Conservation (phyloP, 345 rosid genomes). For the Gossypium ekmanianum region DNA sequence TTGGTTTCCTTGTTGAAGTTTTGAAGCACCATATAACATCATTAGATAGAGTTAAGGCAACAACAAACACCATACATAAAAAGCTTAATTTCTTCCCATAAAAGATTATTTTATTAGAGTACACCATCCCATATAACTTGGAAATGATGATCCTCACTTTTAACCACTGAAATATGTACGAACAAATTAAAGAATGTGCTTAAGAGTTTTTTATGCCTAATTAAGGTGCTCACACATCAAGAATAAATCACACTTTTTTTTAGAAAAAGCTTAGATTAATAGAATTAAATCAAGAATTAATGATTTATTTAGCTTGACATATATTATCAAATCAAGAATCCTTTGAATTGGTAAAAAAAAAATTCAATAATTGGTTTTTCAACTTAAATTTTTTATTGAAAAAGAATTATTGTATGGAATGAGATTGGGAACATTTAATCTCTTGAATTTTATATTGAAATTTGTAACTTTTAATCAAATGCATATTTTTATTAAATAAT, state of each 20-base stretch:
- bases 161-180: conserved; percentile 13
- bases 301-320: too few species aligned
- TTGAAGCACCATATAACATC: conserved; percentile 15
- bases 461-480: too few species aligned
- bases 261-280: background rate
- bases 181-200: background rate
- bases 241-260: background rate
- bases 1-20: background rate
- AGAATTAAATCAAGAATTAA: background rate
- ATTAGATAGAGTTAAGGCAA: conserved; percentile 12
- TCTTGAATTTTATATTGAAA: too few species aligned
- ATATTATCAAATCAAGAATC: too few species aligned
- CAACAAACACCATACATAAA: conserved; percentile 3
- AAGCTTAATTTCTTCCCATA: conserved; percentile 1
- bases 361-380: too few species aligned
- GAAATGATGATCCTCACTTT: conserved; percentile 24
- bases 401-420: too few species aligned
- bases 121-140: conserved; percentile 23
- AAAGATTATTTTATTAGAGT: conserved; percentile 8
- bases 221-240: background rate
- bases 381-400: too few species aligned
- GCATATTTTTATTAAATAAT: too few species aligned
- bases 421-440: too few species aligned
- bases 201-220: background rate
- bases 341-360: too few species aligned